Base-by-base conservation (phyloP, 1,139 yeast species). In the Hemisphaericaspora subhashii region DNA sequence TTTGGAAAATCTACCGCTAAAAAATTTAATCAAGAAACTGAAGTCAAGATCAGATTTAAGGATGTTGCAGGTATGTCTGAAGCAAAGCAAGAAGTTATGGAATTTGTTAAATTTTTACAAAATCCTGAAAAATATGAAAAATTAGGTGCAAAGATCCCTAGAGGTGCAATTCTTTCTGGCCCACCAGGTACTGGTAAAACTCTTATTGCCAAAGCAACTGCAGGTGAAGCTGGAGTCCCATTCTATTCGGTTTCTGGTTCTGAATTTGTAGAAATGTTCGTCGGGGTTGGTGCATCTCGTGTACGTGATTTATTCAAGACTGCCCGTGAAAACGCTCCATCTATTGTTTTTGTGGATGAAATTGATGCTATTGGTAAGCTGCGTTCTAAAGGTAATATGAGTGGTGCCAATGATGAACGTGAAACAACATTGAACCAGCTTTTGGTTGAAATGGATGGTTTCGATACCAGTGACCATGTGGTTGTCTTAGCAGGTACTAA, bases 111-210 rank as follows among this genome's bases (percentile, higher is more conserved):
- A 55, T 92, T 92, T 59, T 75, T 92, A 61, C 86, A 89, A 60
- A 79, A 89, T 50, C 98, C 98, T 10, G 74, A 74, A 37, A 89
- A 88, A 58, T 92, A 89, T 60, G 96, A 90, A 59, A 81, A 79
- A 47, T 70, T 92, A 38, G 98, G 98, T 31, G 98, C 98, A 13
- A 88, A 90, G 63, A 94, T 92, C 48, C 98, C 98, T 36, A 81
- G 98, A 58, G 98, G 98, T 54, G 98, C 98, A 10, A 88, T 92
- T 48, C 70, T 94, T 44, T 86, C 96, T 11, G 98, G 98, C 43
- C 96, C 98, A n/a, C 98, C 98, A 36, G 98, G 98, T 73, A 92
- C 98, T 6, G 98, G 98, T 82, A 92, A 92, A 63, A 92, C 98
- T 1, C 70, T 92, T 47, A 70, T 92, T 42, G 98, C 98, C n/a